Conservation (phyloP, 2,329 filamentous ascomycete genomes). For the Cyphellophora attinorum region DNA sequence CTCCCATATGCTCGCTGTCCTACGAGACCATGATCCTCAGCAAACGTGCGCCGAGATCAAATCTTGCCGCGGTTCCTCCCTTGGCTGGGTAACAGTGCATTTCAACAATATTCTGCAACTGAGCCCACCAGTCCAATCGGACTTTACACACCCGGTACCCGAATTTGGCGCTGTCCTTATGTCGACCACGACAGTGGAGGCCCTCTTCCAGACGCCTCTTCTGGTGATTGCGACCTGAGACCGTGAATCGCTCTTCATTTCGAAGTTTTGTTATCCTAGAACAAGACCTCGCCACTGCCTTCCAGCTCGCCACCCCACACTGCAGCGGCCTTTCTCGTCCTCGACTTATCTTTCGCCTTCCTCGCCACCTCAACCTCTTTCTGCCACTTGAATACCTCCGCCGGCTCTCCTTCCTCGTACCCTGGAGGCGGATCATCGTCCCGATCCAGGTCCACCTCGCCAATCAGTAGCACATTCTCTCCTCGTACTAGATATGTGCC, state of each 20-base stretch:
- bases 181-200: too few relatives aligned
- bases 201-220: too few relatives aligned
- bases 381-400: constrained; percentile 62
- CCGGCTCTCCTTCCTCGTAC: constrained; percentile 56
- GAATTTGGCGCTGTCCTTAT: too few relatives aligned
- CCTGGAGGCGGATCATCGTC: constrained; percentile 75
- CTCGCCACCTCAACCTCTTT: constrained; percentile 61
- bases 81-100: too few relatives aligned
- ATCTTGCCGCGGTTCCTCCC: too few relatives aligned
- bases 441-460: constrained; percentile 93
- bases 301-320: constrained; percentile 78
- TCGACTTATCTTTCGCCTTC: constrained; percentile 63
- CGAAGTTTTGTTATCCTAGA: constrained; percentile 47
- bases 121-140: background rate
- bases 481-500: constrained; percentile 88
- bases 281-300: constrained; percentile 63
- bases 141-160: too few relatives aligned
- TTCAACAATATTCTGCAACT: constrained; percentile 45
- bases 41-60: too few relatives aligned
- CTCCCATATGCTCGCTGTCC: too few relatives aligned
- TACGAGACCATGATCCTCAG: too few relatives aligned
- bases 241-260: too few relatives aligned
- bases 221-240: too few relatives aligned
- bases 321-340: constrained; percentile 60
- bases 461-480: constrained; percentile 91